These are phyloP conservation scores for Oidiodendron maius DNA, from an alignment of 495 filamentous ascomycete genomes.

Conservation along the genomic window DNA sequence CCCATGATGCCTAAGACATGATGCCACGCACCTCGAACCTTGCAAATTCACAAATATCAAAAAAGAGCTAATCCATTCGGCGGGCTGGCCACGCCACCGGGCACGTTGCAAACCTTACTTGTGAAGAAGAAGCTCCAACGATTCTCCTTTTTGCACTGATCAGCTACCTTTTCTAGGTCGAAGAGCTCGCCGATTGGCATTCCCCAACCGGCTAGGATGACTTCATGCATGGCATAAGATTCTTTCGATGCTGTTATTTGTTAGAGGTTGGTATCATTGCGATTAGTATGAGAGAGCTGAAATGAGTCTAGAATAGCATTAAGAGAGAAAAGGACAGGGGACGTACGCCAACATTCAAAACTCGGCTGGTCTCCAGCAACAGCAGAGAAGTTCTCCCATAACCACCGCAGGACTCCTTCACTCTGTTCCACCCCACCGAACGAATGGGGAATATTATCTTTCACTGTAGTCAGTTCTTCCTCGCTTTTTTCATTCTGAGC, in stretches of 20 bases:
- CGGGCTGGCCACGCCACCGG: conserved; percentile 41
- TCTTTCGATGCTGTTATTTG: conserved; percentile 2
- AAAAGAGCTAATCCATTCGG: conserved; percentile 40
- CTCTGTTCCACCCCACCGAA: conserved; percentile 47
- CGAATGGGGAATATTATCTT: conserved; percentile 25
- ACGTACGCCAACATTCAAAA: conserved; percentile 37
- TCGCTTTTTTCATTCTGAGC: conserved; percentile 24
- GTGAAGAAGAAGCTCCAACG: conserved; percentile 41
- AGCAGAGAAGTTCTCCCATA: conserved; percentile 42
- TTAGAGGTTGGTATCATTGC: neutral
- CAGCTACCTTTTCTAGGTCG: conserved; percentile 35
- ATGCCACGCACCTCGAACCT: too few relatives aligned
- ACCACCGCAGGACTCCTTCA: conserved; percentile 32
- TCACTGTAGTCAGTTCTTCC: conserved; percentile 28
- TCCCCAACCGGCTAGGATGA: conserved; percentile 42
- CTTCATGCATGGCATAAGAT: conserved; percentile 32
- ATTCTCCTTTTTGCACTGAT: conserved; percentile 32
- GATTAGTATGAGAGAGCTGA: neutral
- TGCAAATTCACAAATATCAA: too few relatives aligned
- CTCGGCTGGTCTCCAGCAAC: conserved; percentile 48
- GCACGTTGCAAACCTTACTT: conserved; percentile 42
- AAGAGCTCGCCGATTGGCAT: conserved; percentile 45
- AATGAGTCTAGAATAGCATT: neutral
- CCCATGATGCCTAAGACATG: too few relatives aligned
- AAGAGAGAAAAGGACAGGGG: neutral